Conservation (phyloP, 805 yeast species). For the Tetrapisispora phaffii region DNA sequence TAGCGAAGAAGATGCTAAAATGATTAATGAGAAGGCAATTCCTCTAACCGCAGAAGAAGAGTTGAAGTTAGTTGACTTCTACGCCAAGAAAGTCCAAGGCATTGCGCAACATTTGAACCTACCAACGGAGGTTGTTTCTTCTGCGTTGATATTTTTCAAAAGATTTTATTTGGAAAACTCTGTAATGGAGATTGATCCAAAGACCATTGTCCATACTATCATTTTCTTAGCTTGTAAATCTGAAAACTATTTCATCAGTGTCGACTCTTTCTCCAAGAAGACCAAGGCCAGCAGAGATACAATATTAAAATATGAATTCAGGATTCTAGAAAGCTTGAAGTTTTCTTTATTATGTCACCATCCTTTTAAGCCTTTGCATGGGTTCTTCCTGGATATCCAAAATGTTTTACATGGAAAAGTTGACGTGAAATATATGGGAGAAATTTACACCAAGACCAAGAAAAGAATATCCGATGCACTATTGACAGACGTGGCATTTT, state of each 20-base stretch:
- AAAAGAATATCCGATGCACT: constrained; percentile 56
- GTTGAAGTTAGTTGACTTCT: constrained; percentile 51
- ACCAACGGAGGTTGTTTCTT: constrained; percentile 82
- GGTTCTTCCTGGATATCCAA: constrained; percentile 88
- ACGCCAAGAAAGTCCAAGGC: constrained; percentile 60
- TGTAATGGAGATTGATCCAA: constrained; percentile 84
- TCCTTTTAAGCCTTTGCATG: constrained; percentile 83
- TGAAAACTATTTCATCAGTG: constrained; percentile 82
- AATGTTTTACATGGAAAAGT: constrained; percentile 36
- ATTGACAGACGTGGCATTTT: constrained; percentile 64
- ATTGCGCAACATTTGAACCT: constrained; percentile 65
- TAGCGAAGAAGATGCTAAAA: constrained; percentile 25
- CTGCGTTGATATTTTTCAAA: constrained; percentile 75
- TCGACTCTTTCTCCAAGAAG: constrained; percentile 64
- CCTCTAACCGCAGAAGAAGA: constrained; percentile 64
- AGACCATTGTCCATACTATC: constrained; percentile 67
- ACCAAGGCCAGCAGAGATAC: constrained; percentile 59
- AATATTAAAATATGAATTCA: constrained; percentile 71
- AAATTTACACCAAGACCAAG: constrained; percentile 61
- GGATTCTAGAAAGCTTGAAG: constrained; percentile 57
- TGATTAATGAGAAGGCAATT: constrained; percentile 26
- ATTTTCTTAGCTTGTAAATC: constrained; percentile 86
- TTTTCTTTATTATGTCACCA: constrained; percentile 83
- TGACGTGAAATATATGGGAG: constrained; percentile 51
- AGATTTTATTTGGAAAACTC: constrained; percentile 72